Percentiles rank a stretch among this genome's conserved stretches.
Conservation (phyloP, 164 flowering plant genomes). For the Liriodendron chinense region DNA sequence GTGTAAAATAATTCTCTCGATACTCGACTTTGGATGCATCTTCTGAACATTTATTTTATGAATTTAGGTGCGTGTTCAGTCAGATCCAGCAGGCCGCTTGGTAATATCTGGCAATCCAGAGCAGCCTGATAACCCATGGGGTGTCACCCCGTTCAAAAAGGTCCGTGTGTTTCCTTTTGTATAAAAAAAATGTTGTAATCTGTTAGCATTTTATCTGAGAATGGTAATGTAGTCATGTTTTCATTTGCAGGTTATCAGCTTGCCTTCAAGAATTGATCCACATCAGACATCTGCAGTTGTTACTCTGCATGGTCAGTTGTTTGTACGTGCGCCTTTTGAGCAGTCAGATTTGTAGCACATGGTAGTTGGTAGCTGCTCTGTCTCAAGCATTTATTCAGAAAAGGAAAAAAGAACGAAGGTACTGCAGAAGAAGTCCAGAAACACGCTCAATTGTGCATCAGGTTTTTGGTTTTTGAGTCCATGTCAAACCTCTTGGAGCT, state of each 20-base stretch:
- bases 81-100: slow-evolving; percentile 91
- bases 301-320: slow-evolving; percentile 89
- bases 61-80: slow-evolving; percentile 81
- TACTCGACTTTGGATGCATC: slow-evolving; percentile 1
- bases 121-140: slow-evolving; percentile 93
- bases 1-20: neutral
- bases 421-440: neutral
- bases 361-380: neutral
- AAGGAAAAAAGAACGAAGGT: neutral
- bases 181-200: neutral
- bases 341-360: slow-evolving; percentile 40
- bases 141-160: slow-evolving; percentile 89
- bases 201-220: neutral
- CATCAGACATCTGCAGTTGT: slow-evolving; percentile 98
- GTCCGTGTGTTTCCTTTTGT: slow-evolving; percentile 23
- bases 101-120: slow-evolving; percentile 89
- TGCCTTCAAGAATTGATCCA: slow-evolving; percentile 87
- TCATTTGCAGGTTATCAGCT: slow-evolving; percentile 58
- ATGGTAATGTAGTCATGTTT: neutral
- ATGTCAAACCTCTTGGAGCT: neutral
- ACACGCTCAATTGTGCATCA: no score
- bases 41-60: neutral
- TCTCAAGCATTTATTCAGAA: neutral
- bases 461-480: neutral
- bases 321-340: slow-evolving; percentile 91